Evolutionary conservation across 805 yeast species (phyloP).

Genomic region (Wickerhamomyces subpelliculosus): DNA sequence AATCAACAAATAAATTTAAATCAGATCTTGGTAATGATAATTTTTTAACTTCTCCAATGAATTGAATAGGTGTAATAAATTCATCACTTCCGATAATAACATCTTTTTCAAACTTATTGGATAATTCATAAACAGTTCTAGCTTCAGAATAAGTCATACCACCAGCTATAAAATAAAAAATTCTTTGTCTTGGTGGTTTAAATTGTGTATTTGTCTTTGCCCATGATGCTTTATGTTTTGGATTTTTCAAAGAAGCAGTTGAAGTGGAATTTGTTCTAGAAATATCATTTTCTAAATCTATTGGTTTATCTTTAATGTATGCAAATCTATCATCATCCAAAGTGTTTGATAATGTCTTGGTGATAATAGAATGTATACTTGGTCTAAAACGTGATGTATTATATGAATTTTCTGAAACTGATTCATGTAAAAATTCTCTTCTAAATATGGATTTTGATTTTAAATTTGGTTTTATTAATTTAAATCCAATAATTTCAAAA

Average conservation of each 20-base stretch:
- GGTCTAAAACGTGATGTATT: slow-evolving; percentile 71
- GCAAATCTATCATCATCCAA: slow-evolving; percentile 62
- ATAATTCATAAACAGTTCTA: slow-evolving; percentile 66
- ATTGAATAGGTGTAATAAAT: slow-evolving; percentile 46
- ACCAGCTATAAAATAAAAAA: slow-evolving; percentile 81
- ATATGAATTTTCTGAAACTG: slow-evolving; percentile 32
- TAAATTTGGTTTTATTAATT: slow-evolving; percentile 37
- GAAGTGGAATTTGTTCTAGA: slow-evolving; percentile 25
- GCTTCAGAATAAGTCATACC: slow-evolving; percentile 83
- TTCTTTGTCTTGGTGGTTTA: slow-evolving; percentile 50
- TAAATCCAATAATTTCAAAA: slow-evolving; percentile 52
- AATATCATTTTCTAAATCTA: slow-evolving; percentile 31
- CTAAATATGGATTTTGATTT: slow-evolving; percentile 34
- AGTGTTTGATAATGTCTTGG: slow-evolving; percentile 41
- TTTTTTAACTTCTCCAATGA: slow-evolving; percentile 31
- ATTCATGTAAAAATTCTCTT: slow-evolving; percentile 50
- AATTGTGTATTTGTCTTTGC: slow-evolving; percentile 38
- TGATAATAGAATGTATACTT: slow-evolving; percentile 53
- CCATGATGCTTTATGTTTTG: slow-evolving; percentile 74
- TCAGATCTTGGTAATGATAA: slow-evolving; percentile 30
- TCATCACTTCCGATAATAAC: slow-evolving; percentile 79
- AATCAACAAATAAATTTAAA: slow-evolving; percentile 36
- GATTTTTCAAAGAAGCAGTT: slow-evolving; percentile 56
- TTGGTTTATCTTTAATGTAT: slow-evolving; percentile 68
- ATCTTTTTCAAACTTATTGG: slow-evolving; percentile 56